Base-by-base conservation (phyloP, 2,329 filamentous ascomycete species). In the Exophiala dermatitidis region DNA sequence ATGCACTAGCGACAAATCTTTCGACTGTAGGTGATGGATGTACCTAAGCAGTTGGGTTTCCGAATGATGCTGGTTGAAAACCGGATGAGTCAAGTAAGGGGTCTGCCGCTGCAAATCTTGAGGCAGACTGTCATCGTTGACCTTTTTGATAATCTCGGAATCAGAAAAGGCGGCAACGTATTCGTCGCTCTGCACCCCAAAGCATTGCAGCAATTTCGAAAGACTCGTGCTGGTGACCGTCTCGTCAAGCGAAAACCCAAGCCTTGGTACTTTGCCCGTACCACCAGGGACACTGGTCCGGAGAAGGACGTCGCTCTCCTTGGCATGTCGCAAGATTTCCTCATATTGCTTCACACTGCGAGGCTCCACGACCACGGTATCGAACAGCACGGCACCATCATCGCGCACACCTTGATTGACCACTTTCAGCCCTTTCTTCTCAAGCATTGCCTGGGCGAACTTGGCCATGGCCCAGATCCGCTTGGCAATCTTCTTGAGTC, bases 21-120 rank as follows among this genome's bases (percentile, higher is more conserved):
- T 96, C 47, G 90, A 95, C 68, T 95, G 86, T 3, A 97, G 77
- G 67, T 95, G 88, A 67, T 91, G 79, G 64, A 97, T 95, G 72
- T 97, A 97, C 41, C 91, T 85, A 47, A 97, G 77, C 63, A 97
- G 80, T 71, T 96, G 89, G 0, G 91, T 96, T 73, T 97, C 91
- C 2, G 90, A 95, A 72, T 95, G 91, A 69, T 97, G 84, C 1
- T 84, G 84, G 75, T 96, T 96, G 80, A 96, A 97, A 29, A 95
- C 88, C 0, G 89, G 88, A 68, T 97, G 90, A 0, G 87, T 90
- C 59, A 97, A 75, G 71, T 86, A 96, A 9, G 77, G 65, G 0
- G 87, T 88, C 28, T 81, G 85, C 66, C 91, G 81, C 66, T 80
- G 81, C 59, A 95, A 78, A 7, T 67, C 60, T 57, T 36, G 60